Evolutionary conservation across 345 rosid species (phyloP), one percentile per base, ranked within the genome.

Genomic region (Barbarea vulgaris): DNA sequence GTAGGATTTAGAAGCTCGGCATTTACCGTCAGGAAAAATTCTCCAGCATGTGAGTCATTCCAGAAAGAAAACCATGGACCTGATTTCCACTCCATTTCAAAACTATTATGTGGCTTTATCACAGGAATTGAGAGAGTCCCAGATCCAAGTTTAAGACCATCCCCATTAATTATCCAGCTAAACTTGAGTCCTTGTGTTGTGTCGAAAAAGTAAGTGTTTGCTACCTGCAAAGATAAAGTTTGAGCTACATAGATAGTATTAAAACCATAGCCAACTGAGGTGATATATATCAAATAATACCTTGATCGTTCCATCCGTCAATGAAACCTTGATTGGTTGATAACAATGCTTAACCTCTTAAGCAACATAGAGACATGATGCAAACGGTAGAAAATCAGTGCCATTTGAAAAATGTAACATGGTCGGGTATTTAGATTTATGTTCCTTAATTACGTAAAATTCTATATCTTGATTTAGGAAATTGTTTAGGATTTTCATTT

Each of bases 261-360:
- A 58, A 41, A 27, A 53, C 53, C 55, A 59, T 44, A 59, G 24
- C 27, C 48, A 67, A 31, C 44, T 25, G 53, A 52, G 41, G 46
- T 44, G 73, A 34, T 34, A 64, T 60, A 21, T 58, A 21, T 41
- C 21, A 34, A 14, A 51, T 53, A 47, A 28, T 80, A 95, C 99
- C 97, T 76, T 88, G 4, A 95, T 76, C 1, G 1, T 77, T 72
- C 69, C 82, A 64, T 83, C 92, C 27, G 36, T 58, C 41, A 87
- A 72, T 44, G 77, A 80, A 78, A 87, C 88, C 83, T 95, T 95
- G 82, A 92, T 90, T 28, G 97, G 92, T 61, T 89, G 97, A 78
- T 92, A 81, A 47, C 93, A 86, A 75, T 80, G 82, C 85, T 95
- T 95, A 25, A 95, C 97, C 84, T 95, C 99, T 95, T 96, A 81